Evolutionary conservation across 768 basidiomycete species (phyloP), one percentile per base, ranked within the genome.

Genomic region (Leccinum boreale): DNA sequence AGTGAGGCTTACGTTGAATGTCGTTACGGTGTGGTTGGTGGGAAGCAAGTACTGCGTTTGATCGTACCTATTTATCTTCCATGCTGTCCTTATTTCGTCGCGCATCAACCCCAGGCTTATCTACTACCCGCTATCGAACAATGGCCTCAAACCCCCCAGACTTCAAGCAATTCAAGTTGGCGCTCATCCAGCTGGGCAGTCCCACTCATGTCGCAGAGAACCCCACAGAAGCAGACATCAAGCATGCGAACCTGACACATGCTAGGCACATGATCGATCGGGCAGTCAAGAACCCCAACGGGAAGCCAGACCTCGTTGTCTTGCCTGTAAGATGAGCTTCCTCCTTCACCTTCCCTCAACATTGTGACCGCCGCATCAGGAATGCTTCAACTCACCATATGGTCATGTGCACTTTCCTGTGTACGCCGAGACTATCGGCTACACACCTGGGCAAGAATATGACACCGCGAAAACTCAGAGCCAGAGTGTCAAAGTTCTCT

Each of bases 311-410:
- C 67, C 64, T 95, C 12, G 83, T 97, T 57, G 92, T 96, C 5
- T 77, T 97, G 23, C 94, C 94, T 2, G 92, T 92, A 65, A 59
- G 86, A 62, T 51, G 17, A 19, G 29, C 19, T 51, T 52, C 6
- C 39, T 35, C 19, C 44, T 35, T 28, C 36, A 19, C 48, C 29
- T 48, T 54, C 33, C 29, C 55, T 31, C 57, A 31, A 50, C 56
- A 39, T 36, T 52, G 36, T 52, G 52, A 35, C 15, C 23, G 4
- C 31, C 26, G 0, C 28, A 14, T 29, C 58, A 92, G 92, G 92
- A 91, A 82, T 92, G 85, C 72, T 94, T 93, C 73, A 91, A 93
- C 67, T 92, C 89, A 4, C 90, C 90, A 0, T 93, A 94, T 63
- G 90, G 91, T 0, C 83, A 86, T 62, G 75, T 77, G 3, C 82